Evolutionary conservation across 2,329 filamentous ascomycete genomes (phyloP).

Genomic region (Microsporum ferrugineum): DNA sequence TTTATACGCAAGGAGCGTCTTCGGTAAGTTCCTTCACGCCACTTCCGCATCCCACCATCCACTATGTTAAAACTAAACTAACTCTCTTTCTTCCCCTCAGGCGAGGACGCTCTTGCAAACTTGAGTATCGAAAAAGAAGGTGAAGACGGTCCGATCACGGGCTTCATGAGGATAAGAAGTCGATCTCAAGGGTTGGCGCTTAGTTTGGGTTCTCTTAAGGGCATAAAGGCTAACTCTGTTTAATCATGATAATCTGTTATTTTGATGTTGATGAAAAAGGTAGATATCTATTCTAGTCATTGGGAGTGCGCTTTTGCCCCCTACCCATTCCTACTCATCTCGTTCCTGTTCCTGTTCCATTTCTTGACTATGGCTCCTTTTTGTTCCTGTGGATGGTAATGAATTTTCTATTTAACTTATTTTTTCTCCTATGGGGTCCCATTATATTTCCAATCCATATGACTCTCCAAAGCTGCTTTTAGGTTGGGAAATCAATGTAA

Average conservation of each 20-base stretch:
- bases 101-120: conserved; percentile 95
- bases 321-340: not conserved
- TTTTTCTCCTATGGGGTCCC: not conserved
- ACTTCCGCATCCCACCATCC: not conserved
- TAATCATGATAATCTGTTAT: conserved; percentile 23
- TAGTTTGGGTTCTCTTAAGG: conserved; percentile 88
- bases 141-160: conserved; percentile 86
- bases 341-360: not conserved
- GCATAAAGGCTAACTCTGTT: conserved; percentile 59
- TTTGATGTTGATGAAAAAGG: not conserved
- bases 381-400: not conserved
- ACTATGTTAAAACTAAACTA: conserved; percentile 13
- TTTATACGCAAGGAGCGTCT: conserved; percentile 89
- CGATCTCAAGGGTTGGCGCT: conserved; percentile 89
- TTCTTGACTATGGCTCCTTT: not conserved
- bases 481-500: too few relatives aligned
- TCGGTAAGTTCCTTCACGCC: conserved; percentile 57
- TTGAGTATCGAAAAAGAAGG: conserved; percentile 96
- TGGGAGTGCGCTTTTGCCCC: not conserved
- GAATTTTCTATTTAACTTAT: not conserved
- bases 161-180: conserved; percentile 95
- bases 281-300: conserved; percentile 2
- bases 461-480: not conserved
- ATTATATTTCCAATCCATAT: not conserved
- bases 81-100: conserved; percentile 39